Evolutionary conservation across 2,329 filamentous ascomycete genomes (phyloP), one percentile per base, ranked within the genome.

Genomic region (Fonsecaea nubica): DNA sequence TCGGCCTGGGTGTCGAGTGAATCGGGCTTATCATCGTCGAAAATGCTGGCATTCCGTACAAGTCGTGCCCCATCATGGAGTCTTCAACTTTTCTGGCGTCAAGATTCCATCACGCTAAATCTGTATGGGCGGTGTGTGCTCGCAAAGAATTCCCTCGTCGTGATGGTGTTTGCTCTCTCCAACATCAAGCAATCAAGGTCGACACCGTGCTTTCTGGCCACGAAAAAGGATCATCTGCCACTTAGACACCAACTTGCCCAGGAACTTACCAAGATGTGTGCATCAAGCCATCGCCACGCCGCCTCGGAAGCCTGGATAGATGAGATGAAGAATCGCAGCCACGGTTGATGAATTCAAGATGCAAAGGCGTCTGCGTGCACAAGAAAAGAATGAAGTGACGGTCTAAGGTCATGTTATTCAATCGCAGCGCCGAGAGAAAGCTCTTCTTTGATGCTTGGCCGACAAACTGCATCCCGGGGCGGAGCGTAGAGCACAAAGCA

Each of bases 401-500:
- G 45, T 50, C 18, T 25, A 30, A 50, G 45, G 45, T 25, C 45
- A 50, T 12, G 45, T 50, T 50, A 50, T 50, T 25, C 45, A 25
- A 10, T 15, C 6, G 21, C 45, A 50, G 12, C 10, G 45, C 45
- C 45, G 45, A 55, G 33, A 36, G 12, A 33, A 18, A 7, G 32
- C n/a, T 48, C 56, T 12, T 58, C 9, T 32, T 25, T 45, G 25
- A n/a, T 42, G 57, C 57, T 35, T 61, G 25, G 42, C 42, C 40
- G 25, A 50, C 42, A 48, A 36, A 61, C 33, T 21, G 48, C 58
- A n/a, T 40, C 35, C 58, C 58, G 58, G 58, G 58, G 58, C 40
- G 58, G 58, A 61, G 36, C 33, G 33, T 32, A 53, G 30, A 61
- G 58, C 58, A 61, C 58, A 42, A 61, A 40, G 58, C 48, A 61